Percentiles rank a stretch among this genome's conserved stretches.
Conservation (phyloP, 805 yeast genomes). For the Nakazawaea laoshanensis region DNA sequence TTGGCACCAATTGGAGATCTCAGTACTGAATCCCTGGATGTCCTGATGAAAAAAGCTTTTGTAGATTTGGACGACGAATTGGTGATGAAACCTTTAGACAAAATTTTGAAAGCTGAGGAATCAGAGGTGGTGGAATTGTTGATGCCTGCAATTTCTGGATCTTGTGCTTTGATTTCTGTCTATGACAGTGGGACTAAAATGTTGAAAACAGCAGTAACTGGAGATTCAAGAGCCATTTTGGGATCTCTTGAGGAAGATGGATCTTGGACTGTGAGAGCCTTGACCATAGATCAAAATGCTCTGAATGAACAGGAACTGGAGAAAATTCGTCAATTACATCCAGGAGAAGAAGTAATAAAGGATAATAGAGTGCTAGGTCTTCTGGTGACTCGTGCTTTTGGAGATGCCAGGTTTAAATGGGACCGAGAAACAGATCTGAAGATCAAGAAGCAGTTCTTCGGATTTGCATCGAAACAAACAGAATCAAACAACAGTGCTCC, state of each 20-base stretch:
- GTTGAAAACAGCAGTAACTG: constrained; percentile 88
- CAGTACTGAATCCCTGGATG: constrained; percentile 60
- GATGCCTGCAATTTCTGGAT: constrained; percentile 92
- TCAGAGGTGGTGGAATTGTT: constrained; percentile 64
- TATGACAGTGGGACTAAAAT: constrained; percentile 69
- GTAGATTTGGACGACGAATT: constrained; percentile 78
- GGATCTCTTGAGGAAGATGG: constrained; percentile 61
- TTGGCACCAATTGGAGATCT: constrained; percentile 63
- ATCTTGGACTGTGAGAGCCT: constrained; percentile 80
- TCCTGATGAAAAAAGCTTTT: constrained; percentile 77
- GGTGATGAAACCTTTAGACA: constrained; percentile 65
- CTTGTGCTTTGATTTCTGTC: constrained; percentile 84
- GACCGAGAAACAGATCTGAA: constrained; percentile 63
- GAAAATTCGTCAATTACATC: constrained; percentile 80
- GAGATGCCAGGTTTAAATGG: constrained; percentile 92
- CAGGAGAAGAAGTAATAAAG: constrained; percentile 75
- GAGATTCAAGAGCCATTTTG: constrained; percentile 88
- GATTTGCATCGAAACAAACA: constrained; percentile 65
- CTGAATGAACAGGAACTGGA: constrained; percentile 82
- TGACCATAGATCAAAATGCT: constrained; percentile 91
- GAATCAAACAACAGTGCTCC: constrained; percentile 90
- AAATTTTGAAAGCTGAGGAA: constrained; percentile 50
- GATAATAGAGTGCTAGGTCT: constrained; percentile 90
- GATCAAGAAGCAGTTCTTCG: constrained; percentile 70
- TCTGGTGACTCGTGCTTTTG: constrained; percentile 91